These are phyloP conservation scores for Penicillium roqueforti DNA, from an alignment of 495 filamentous ascomycete genomes.

Conservation along the genomic window DNA sequence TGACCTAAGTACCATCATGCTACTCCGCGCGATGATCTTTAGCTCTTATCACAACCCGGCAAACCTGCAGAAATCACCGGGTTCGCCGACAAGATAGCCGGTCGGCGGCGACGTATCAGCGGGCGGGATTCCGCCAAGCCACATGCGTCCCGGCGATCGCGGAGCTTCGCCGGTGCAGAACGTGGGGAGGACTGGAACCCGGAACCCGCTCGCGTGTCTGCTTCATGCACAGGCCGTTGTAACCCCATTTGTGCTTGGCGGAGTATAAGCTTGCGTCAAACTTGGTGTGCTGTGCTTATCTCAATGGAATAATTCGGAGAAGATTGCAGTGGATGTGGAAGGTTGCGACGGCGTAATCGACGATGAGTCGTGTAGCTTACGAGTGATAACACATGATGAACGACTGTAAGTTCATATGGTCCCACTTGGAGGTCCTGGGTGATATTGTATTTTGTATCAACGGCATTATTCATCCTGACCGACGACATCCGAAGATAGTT, in stretches of 20 bases:
- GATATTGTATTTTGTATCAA: no score
- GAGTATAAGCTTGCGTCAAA: background rate
- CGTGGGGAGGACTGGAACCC: background rate
- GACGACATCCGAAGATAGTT: no score
- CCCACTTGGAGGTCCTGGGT: no score
- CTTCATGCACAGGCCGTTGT: background rate
- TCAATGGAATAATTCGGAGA: no score
- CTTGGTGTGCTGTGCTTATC: background rate
- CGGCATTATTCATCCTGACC: no score
- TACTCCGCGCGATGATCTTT: background rate
- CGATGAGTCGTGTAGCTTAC: no score
- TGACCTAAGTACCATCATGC: constrained; percentile 7
- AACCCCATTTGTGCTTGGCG: background rate
- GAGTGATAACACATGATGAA: no score
- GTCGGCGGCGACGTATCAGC: constrained; percentile 16
- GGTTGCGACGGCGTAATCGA: no score
- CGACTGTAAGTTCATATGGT: no score
- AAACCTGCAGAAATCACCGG: constrained; percentile 10
- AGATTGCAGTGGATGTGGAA: no score
- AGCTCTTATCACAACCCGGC: constrained; percentile 20
- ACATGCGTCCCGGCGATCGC: background rate
- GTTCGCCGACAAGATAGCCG: constrained; percentile 18
- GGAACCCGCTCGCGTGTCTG: background rate
- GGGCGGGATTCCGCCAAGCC: background rate
- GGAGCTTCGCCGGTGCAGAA: background rate